Conservation (phyloP, 352 stramenopile genomes). For the Phytophthora megakarya region DNA sequence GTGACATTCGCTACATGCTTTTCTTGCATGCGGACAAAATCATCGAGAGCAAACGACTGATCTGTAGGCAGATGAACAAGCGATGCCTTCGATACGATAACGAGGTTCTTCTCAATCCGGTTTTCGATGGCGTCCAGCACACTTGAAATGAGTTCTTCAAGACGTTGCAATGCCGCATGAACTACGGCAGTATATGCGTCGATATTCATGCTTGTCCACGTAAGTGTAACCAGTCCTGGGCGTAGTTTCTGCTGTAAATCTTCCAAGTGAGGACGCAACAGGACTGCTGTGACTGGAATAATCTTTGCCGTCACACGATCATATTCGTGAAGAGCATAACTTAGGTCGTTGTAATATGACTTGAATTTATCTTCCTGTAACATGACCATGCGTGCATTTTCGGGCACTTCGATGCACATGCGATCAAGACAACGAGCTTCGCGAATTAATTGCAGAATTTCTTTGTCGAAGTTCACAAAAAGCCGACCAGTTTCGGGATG, state of each 20-base stretch:
- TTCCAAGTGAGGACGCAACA: slow-evolving; percentile 74
- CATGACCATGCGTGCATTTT: slow-evolving; percentile 86
- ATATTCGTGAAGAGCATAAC: slow-evolving; percentile 81
- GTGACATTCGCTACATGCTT: slow-evolving; percentile 70
- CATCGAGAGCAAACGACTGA: slow-evolving; percentile 84
- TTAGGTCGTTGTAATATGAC: slow-evolving; percentile 83
- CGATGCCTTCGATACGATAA: slow-evolving; percentile 76
- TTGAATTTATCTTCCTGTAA: slow-evolving; percentile 90
- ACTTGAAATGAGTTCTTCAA: slow-evolving; percentile 86
- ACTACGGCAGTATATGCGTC: slow-evolving; percentile 78
- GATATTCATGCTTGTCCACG: slow-evolving; percentile 93
- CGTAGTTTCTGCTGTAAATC: slow-evolving; percentile 78
- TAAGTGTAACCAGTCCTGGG: slow-evolving; percentile 82
- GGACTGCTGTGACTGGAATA: slow-evolving; percentile 59
- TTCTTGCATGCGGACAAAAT: slow-evolving; percentile 87
- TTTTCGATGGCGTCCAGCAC: slow-evolving; percentile 86
- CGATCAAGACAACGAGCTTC: slow-evolving; percentile 84
- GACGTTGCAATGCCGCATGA: slow-evolving; percentile 62
- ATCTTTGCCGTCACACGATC: slow-evolving; percentile 79
- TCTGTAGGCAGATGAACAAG: slow-evolving; percentile 82
- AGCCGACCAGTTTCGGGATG: slow-evolving; percentile 76
- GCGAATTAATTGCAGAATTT: slow-evolving; percentile 87
- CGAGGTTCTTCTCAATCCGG: slow-evolving; percentile 84
- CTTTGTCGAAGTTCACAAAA: slow-evolving; percentile 91
- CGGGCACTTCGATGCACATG: slow-evolving; percentile 84